These are phyloP conservation scores for sorghum (Sorghum bicolor) DNA, from an alignment of 176 grass and related monocot species.

Conservation along the genomic window Sorghum_bicolor_NCBIv3 NC_012871.2:64399001-64399500, in stretches of 20 bases:
- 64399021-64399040: not conserved
- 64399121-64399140: not conserved
- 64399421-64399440: not conserved
- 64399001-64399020: not conserved
- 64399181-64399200: not conserved
- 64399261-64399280: not conserved
- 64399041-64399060: not conserved
- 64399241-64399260: not conserved
- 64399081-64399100: not conserved
- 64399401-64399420: not conserved
- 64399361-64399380: not conserved
- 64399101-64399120: not conserved
- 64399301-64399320: not conserved
- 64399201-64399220: not conserved
- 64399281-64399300: not conserved
- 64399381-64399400: not conserved
- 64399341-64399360: not conserved
- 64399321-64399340: not conserved
- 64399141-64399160: not conserved
- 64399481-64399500: not conserved
- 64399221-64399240: not conserved
- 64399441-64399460: not conserved
- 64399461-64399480: not conserved
- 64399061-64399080: not conserved
- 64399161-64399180: not conserved